Evolutionary conservation across 1,284 basidiomycete genomes (phyloP), one percentile per base, ranked within the genome.

Genomic region (Heterobasidion annosum): DNA sequence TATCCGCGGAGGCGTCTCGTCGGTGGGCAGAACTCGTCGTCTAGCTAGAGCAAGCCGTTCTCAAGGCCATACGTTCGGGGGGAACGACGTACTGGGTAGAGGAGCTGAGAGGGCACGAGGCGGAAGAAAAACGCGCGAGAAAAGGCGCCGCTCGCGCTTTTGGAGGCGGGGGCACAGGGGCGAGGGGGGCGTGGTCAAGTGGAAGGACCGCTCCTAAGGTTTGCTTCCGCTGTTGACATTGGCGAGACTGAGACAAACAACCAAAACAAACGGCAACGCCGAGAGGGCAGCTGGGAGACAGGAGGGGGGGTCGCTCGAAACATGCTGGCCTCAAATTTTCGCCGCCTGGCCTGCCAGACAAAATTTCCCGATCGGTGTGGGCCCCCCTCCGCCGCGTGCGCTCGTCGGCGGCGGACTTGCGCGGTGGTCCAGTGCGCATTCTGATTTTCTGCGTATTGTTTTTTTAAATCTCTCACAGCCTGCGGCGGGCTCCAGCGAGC

Each of bases 141-240:
- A 34, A 45, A 51, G 19, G 16, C 8, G 13, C 47, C 33, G 53
- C 55, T 25, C 25, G 25, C 25, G 25, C 25, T 25, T 25, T 25
- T 25, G 53, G 56, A 58, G 56, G 54, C 56, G 58, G 62, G 56
- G 62, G 60, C 62, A 59, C 55, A 61, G 62, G 51, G 61, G 58
- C 34, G 54, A 53, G 46, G 51, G 55, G 53, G 52, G 56, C 59
- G 56, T 62, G 64, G 62, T 62, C 56, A 58, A 58, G 16, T 43
- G 32, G 12, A 3, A 13, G 62, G 59, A 63, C 60, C 61, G 53
- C 63, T 62, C 64, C 62, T 64, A 65, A 67, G 61, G 64, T 69
- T 70, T 69, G 69, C 64, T 68, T 67, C 69, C 69, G 69, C 64
- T 65, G 59, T 55, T 54, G 55, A 56, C 53, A 56, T 54, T 48